These are phyloP conservation scores for Lodderomyces orthopsilosis DNA, from an alignment of 1,139 yeast genomes.

Conservation along the genomic window DNA sequence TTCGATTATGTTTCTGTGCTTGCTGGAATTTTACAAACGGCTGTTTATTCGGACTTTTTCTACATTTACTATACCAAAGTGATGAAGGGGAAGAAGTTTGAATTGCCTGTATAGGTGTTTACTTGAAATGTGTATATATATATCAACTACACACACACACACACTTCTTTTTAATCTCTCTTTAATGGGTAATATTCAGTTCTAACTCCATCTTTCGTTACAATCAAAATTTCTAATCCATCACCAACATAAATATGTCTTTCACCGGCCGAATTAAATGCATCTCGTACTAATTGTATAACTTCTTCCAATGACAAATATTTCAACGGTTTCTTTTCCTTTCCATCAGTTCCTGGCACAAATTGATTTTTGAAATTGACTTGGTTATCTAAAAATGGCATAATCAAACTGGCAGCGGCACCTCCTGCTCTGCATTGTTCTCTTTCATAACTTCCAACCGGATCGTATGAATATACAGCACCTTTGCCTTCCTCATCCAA, in stretches of 20 bases:
- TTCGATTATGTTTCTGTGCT: constrained; percentile 69
- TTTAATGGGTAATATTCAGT: constrained; percentile 82
- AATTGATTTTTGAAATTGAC: constrained; percentile 91
- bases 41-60: constrained; percentile 90
- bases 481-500: constrained; percentile 94
- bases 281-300: constrained; percentile 81
- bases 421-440: constrained; percentile 98
- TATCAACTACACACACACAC: not conserved
- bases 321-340: constrained; percentile 55
- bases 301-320: constrained; percentile 81
- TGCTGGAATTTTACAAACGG: constrained; percentile 84
- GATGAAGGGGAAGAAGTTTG: constrained; percentile 76
- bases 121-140: constrained; percentile 2
- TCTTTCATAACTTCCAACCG: constrained; percentile 96
- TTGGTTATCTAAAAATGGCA: constrained; percentile 97
- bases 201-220: constrained; percentile 89
- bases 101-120: constrained; percentile 59
- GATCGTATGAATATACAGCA: constrained; percentile 93
- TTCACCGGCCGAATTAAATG: constrained; percentile 94
- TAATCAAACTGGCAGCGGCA: constrained; percentile 91
- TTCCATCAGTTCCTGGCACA: constrained; percentile 74
- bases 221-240: constrained; percentile 84
- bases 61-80: constrained; percentile 81
- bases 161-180: constrained; percentile 57
- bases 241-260: constrained; percentile 99